phyloP scores from a whole-genome alignment of 1,284 basidiomycete species.

The Cryptococcus deneoformans region DNA sequence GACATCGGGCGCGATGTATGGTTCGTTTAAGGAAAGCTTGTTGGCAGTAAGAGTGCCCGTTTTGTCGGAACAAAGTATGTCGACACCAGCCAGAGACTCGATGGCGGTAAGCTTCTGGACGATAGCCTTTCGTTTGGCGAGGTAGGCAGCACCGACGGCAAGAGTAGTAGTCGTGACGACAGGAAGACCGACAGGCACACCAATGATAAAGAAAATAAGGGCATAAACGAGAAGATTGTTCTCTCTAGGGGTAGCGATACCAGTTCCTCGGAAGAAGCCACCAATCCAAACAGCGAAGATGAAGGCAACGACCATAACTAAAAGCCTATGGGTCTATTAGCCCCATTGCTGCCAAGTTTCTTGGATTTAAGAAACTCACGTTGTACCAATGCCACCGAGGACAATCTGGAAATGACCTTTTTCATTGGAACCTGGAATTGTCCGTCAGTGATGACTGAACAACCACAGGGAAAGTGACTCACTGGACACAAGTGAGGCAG shows the following conservation, averaged over 20 bases:
- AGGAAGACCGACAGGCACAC: slow-evolving; percentile 59
- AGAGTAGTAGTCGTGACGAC: slow-evolving; percentile 56
- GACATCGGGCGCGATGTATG: slow-evolving; percentile 52
- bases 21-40: slow-evolving; percentile 59
- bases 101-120: slow-evolving; percentile 62
- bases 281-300: slow-evolving; percentile 55
- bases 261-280: slow-evolving; percentile 53
- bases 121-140: slow-evolving; percentile 58
- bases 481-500: slow-evolving; percentile 29
- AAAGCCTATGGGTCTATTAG: slow-evolving; percentile 32
- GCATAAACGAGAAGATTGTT: slow-evolving; percentile 55
- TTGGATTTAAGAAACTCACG: slow-evolving; percentile 19
- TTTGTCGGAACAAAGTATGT: slow-evolving; percentile 60
- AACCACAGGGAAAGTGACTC: slow-evolving; percentile 4
- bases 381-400: slow-evolving; percentile 55
- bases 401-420: slow-evolving; percentile 57
- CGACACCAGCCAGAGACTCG: slow-evolving; percentile 59
- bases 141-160: slow-evolving; percentile 58
- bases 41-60: slow-evolving; percentile 58
- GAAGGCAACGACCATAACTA: slow-evolving; percentile 56
- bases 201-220: slow-evolving; percentile 52
- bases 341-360: not conserved
- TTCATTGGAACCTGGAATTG: slow-evolving; percentile 34
- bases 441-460: not conserved
- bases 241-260: slow-evolving; percentile 52